Percentiles rank a stretch among this genome's conserved stretches.
These are phyloP conservation scores for Pseudodiploospora longispora DNA, from an alignment of 2,329 filamentous ascomycete genomes.

Conservation along the genomic window DNA sequence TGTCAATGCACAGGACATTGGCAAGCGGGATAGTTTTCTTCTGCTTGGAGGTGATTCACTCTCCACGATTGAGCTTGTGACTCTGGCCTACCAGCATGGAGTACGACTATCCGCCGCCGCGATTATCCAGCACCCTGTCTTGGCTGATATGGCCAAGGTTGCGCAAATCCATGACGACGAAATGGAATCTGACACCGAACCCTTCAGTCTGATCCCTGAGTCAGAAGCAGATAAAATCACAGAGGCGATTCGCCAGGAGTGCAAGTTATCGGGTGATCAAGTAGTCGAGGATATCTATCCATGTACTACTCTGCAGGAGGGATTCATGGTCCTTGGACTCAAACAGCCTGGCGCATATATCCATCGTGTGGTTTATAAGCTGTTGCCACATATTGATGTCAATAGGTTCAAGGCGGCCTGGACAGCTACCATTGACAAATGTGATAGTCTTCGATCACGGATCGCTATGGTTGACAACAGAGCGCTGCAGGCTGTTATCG, in stretches of 20 bases:
- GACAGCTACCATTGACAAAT: constrained; percentile 5
- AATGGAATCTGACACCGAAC: background rate
- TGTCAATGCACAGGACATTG: constrained; percentile 3
- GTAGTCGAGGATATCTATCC: constrained; percentile 27
- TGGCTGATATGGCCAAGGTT: constrained; percentile 4
- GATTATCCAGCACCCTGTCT: background rate
- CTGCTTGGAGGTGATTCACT: constrained; percentile 6
- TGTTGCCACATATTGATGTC: background rate
- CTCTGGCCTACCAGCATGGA: constrained; percentile 4
- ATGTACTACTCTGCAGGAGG: constrained; percentile 28
- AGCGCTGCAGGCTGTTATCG: constrained; percentile 5
- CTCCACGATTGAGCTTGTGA: constrained; percentile 4
- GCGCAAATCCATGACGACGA: background rate
- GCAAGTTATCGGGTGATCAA: background rate
- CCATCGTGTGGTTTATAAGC: background rate
- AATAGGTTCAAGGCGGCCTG: constrained; percentile 9
- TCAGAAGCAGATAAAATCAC: background rate
- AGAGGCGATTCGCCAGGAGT: background rate
- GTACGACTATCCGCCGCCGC: constrained; percentile 2
- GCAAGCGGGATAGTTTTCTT: constrained; percentile 6
- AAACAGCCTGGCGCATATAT: constrained; percentile 14
- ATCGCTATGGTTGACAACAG: background rate
- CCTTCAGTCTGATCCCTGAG: background rate
- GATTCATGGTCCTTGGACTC: constrained; percentile 23
- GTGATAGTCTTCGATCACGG: constrained; percentile 4